phyloP scores from a whole-genome alignment of 1,139 yeast species.

The Yamadazyma atlantica region DNA sequence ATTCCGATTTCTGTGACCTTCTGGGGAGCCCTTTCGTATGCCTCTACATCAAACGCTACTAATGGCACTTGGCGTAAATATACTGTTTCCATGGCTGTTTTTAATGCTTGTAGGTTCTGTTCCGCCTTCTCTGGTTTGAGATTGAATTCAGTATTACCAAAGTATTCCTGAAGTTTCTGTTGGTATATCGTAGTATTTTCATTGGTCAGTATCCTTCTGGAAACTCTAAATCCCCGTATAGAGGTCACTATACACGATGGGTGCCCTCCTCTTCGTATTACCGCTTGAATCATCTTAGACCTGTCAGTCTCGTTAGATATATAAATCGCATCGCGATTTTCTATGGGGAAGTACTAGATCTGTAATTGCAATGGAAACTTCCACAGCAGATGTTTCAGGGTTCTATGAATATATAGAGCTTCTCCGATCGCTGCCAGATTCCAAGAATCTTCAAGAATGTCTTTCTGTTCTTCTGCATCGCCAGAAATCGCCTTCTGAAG shows the following conservation, averaged over 20 bases:
- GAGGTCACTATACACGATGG: no score
- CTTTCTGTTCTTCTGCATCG: background rate
- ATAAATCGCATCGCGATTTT: conserved; percentile 1
- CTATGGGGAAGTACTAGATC: background rate
- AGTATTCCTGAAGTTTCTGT: conserved; percentile 16
- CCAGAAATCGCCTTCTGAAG: no score
- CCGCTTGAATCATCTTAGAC: no score
- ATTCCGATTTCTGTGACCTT: conserved; percentile 70
- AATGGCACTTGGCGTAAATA: conserved; percentile 37
- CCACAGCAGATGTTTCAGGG: background rate
- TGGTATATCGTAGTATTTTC: no score
- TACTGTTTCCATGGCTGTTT: conserved; percentile 25
- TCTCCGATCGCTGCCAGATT: conserved; percentile 23
- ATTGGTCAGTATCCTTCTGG: no score
- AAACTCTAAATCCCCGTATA: no score
- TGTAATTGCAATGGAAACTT: background rate
- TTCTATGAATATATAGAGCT: conserved; percentile 6
- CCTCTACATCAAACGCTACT: conserved; percentile 67
- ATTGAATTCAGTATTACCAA: conserved; percentile 18
- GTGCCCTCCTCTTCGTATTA: no score
- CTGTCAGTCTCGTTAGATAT: no score
- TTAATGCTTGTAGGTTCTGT: conserved; percentile 18
- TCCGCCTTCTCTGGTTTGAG: conserved; percentile 17
- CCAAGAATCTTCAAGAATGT: conserved; percentile 13
- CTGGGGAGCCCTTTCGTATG: conserved; percentile 50